These are phyloP conservation scores for Apiospora malaysiana DNA, from an alignment of 2,329 filamentous ascomycete genomes.

Conservation along the genomic window DNA sequence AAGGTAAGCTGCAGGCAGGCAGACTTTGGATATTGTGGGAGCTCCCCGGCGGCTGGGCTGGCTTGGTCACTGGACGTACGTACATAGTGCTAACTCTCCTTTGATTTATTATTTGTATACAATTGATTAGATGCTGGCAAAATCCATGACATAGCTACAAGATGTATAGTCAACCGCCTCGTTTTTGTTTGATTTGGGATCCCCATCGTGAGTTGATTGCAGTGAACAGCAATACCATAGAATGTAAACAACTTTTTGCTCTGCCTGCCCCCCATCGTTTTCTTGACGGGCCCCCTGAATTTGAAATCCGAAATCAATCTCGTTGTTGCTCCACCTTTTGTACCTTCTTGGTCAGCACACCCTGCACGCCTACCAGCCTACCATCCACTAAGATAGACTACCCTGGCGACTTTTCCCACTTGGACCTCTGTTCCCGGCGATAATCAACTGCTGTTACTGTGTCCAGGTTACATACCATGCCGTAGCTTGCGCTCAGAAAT, in stretches of 20 bases:
- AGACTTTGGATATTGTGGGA: slow-evolving; percentile 3
- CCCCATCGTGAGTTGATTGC: not conserved
- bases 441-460: slow-evolving; percentile 15
- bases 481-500: not conserved
- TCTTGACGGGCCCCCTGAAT: slow-evolving; percentile 3
- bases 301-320: slow-evolving; percentile 19
- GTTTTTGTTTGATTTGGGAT: not conserved
- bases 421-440: slow-evolving; percentile 16
- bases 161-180: too few relatives aligned
- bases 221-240: too few relatives aligned
- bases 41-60: not conserved
- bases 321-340: slow-evolving; percentile 2
- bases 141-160: too few relatives aligned
- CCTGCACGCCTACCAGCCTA: slow-evolving; percentile 14
- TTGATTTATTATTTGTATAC: not conserved
- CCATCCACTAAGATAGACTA: slow-evolving; percentile 6
- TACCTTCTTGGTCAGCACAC: slow-evolving; percentile 18
- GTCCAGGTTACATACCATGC: slow-evolving; percentile 12
- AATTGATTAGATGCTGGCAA: too few relatives aligned
- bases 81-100: not conserved
- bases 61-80: not conserved
- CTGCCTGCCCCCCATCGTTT: not conserved
- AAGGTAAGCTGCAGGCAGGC: slow-evolving; percentile 3
- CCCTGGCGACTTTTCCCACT: slow-evolving; percentile 10
- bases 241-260: not conserved